Evolutionary conservation across 1,139 yeast genomes (phyloP), one percentile per base, ranked within the genome.

Genomic region (Kluyveromyces marxianus): DNA sequence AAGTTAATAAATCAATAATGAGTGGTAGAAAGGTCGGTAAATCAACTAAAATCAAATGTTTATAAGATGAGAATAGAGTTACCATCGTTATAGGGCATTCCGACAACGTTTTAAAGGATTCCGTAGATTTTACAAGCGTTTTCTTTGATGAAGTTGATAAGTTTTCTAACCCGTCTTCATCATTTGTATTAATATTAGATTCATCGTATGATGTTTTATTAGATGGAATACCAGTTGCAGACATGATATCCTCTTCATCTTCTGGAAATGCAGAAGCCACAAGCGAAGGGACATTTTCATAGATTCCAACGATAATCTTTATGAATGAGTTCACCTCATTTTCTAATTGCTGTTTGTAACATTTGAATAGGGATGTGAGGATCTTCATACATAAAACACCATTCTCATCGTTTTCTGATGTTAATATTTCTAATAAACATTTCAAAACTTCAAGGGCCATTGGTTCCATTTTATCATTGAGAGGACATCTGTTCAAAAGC

Each of bases 51-150:
- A 86, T 87, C 45, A 89, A 69, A 39, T 79, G 79, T 61, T 88
- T 87, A 67, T 90, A 90, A 0, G 96, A 82, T 1, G 96, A 85
- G 57, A 87, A 88, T 45, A 94, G 72, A 5, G 96, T 79, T 2
- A 94, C 98, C 79, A 94, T 86, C 7, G 96, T 90, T 37, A 94
- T 90, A 4, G 99, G 99, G 62, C 97, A 90, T 65, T 94, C 99
- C 0, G 97, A 89, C 49, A 92, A 74, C 7, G 94, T 88, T 61
- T 89, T 90, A 71, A 92, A 92, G 1, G 97, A 89, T 34, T 29
- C 43, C 32, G 35, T 47, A 44, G 25, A 45, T 46, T 25, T 48
- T 40, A 29, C 53, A 56, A 24, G 31, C 38, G 3, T 45, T 42
- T 37, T 37, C 27, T n/a, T 46, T 25, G 37, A 41, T n/a, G 32